A percentile compares a stretch with the other conserved stretches of the same genome.
Conservation (phyloP, 768 basidiomycete genomes). For the Tricholoma saponaceum region DNA sequence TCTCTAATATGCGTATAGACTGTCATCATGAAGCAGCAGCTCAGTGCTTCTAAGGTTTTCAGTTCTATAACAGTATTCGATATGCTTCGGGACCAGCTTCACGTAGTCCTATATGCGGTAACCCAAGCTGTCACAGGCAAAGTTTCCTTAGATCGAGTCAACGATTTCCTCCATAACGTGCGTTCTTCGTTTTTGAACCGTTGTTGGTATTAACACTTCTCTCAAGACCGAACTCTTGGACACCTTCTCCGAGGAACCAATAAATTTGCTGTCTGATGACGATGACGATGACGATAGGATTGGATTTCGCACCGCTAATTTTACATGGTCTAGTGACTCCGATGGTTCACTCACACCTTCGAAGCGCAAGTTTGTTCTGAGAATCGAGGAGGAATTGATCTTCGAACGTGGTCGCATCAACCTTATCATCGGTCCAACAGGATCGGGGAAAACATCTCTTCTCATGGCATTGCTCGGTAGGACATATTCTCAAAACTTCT, state of each 20-base stretch:
- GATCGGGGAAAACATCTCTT: slow-evolving; percentile 60
- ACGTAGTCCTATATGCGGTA: slow-evolving; percentile 28
- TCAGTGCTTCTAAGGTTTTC: slow-evolving; percentile 44
- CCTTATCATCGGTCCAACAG: slow-evolving; percentile 56
- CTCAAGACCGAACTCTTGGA: slow-evolving; percentile 47
- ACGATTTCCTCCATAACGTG: slow-evolving; percentile 37
- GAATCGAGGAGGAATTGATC: slow-evolving; percentile 46
- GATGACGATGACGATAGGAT: slow-evolving; percentile 23
- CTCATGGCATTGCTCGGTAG: slow-evolving; percentile 57
- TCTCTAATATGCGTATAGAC: slow-evolving; percentile 22
- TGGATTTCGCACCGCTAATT: slow-evolving; percentile 51
- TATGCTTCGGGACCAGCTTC: slow-evolving; percentile 49
- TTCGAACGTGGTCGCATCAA: slow-evolving; percentile 55
- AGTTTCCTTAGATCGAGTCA: slow-evolving; percentile 59
- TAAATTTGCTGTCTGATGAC: slow-evolving; percentile 11
- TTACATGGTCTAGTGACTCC: slow-evolving; percentile 47
- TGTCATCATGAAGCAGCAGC: slow-evolving; percentile 33
- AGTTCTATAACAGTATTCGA: slow-evolving; percentile 60
- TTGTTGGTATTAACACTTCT: background rate
- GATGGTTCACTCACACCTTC: slow-evolving; percentile 34
- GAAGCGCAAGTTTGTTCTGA: slow-evolving; percentile 44
- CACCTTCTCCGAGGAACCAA: slow-evolving; percentile 22
- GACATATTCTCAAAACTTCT: background rate
- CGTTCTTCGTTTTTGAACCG: background rate
- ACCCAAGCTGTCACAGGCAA: slow-evolving; percentile 35